Evolutionary conservation across 108 stramenopile genomes (phyloP).

Genomic region (Epipyxis sp.): DNA sequence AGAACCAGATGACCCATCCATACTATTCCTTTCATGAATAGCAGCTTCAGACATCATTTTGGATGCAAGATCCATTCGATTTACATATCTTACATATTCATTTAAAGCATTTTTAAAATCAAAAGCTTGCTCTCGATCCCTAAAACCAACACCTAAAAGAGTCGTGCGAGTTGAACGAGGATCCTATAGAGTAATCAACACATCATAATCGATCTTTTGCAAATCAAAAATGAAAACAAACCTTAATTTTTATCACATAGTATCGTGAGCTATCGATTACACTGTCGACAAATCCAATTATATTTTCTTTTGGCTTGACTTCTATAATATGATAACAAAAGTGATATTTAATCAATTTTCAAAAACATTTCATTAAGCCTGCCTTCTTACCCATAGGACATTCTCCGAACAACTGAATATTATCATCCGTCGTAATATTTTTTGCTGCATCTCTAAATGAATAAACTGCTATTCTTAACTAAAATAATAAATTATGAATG

Average conservation of each 20-base stretch:
- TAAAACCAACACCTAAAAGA: conserved; percentile 16
- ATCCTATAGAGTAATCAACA: conserved; percentile 13
- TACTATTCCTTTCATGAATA: not conserved
- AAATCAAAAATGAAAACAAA: conserved; percentile 1
- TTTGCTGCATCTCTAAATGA: not conserved
- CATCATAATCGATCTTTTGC: not conserved
- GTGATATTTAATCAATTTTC: not conserved
- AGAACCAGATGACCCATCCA: not conserved
- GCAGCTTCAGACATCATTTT: not conserved
- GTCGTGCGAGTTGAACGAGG: not conserved
- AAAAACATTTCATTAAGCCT: not conserved
- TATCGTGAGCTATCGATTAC: conserved; percentile 25
- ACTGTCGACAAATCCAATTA: conserved; percentile 13
- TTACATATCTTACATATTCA: conserved; percentile 29
- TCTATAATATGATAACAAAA: not conserved
- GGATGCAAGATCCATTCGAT: not conserved
- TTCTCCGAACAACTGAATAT: conserved; percentile 10
- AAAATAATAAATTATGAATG: too few relatives aligned
- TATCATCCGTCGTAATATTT: not conserved
- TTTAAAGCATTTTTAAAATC: conserved; percentile 30
- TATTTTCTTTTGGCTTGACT: conserved; percentile 21
- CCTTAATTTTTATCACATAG: conserved; percentile 12
- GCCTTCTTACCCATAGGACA: conserved; percentile 11
- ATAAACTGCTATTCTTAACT: conserved; percentile 10
- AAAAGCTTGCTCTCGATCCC: conserved; percentile 26